Conservation (phyloP, 805 yeast genomes). For the Pichia thaimueangensis region DNA sequence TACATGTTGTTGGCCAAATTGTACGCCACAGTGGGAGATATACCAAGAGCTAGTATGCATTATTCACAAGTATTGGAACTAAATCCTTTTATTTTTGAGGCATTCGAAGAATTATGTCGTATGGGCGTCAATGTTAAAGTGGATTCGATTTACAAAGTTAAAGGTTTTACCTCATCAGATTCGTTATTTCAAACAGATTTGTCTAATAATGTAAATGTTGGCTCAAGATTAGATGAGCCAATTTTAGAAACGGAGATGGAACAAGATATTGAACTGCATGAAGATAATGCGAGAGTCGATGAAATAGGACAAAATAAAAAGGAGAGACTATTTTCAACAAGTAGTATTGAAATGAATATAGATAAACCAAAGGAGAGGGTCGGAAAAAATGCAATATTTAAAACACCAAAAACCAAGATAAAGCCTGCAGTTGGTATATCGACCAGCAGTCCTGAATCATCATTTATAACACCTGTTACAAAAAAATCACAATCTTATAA, state of each 20-base stretch:
- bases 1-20: constrained; percentile 66
- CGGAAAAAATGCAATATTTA: constrained; percentile 10
- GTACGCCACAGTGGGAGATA: constrained; percentile 51
- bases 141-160: constrained; percentile 41
- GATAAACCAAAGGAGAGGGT: neutral
- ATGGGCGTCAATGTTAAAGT: constrained; percentile 67
- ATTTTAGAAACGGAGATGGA: constrained; percentile 5
- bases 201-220: neutral
- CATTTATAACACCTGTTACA: constrained; percentile 20
- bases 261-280: constrained; percentile 10
- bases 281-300: constrained; percentile 9
- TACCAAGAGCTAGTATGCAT: constrained; percentile 56
- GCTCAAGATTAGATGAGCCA: constrained; percentile 5
- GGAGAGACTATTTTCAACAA: neutral
- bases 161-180: constrained; percentile 1
- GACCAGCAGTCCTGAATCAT: constrained; percentile 23
- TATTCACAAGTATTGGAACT: constrained; percentile 62
- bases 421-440: constrained; percentile 8
- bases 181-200: constrained; percentile 1
- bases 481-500: constrained; percentile 23
- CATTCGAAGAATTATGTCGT: constrained; percentile 67
- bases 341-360: neutral
- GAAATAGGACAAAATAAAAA: neutral
- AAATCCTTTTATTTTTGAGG: constrained; percentile 84
- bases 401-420: constrained; percentile 16